Evolutionary conservation across 495 filamentous ascomycete species (phyloP).

Genomic region (Penicillium paxilli): DNA sequence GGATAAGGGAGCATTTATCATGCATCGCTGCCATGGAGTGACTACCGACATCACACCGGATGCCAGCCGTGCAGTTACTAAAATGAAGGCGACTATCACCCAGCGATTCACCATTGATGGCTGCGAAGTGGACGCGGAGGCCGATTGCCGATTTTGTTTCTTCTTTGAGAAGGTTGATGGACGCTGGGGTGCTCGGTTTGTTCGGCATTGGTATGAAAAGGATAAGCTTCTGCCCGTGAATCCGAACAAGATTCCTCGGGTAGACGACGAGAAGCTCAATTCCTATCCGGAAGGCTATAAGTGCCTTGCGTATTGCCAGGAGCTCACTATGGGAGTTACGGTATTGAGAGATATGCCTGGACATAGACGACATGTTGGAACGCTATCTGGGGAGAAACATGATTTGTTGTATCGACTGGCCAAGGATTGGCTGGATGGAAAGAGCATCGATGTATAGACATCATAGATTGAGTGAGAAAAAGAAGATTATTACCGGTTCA

Average conservation of each 20-base stretch:
- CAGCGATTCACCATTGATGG: slow-evolving; percentile 57
- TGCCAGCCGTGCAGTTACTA: slow-evolving; percentile 58
- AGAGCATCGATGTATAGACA: slow-evolving; percentile 34
- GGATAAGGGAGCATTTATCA: slow-evolving; percentile 63
- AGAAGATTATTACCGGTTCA: not conserved
- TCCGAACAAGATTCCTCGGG: slow-evolving; percentile 46
- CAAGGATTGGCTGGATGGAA: slow-evolving; percentile 51
- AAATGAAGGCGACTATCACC: slow-evolving; percentile 71
- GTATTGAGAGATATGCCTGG: slow-evolving; percentile 48
- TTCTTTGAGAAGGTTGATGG: slow-evolving; percentile 52
- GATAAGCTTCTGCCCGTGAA: slow-evolving; percentile 63
- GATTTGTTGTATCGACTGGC: slow-evolving; percentile 44
- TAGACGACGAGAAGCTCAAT: slow-evolving; percentile 49
- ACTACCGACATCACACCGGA: slow-evolving; percentile 53
- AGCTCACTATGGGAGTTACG: slow-evolving; percentile 42
- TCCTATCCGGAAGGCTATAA: slow-evolving; percentile 57
- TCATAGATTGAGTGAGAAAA: not conserved
- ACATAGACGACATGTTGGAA: slow-evolving; percentile 43
- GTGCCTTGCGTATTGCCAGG: slow-evolving; percentile 55
- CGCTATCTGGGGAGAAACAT: slow-evolving; percentile 41
- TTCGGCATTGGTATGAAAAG: slow-evolving; percentile 69
- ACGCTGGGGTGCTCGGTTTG: slow-evolving; percentile 59
- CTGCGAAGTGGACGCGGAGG: slow-evolving; percentile 58
- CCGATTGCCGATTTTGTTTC: slow-evolving; percentile 64
- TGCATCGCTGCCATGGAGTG: slow-evolving; percentile 64